These are phyloP conservation scores for Andrographis paniculata DNA, from an alignment of 305 asterid genomes.

Conservation along the genomic window DNA sequence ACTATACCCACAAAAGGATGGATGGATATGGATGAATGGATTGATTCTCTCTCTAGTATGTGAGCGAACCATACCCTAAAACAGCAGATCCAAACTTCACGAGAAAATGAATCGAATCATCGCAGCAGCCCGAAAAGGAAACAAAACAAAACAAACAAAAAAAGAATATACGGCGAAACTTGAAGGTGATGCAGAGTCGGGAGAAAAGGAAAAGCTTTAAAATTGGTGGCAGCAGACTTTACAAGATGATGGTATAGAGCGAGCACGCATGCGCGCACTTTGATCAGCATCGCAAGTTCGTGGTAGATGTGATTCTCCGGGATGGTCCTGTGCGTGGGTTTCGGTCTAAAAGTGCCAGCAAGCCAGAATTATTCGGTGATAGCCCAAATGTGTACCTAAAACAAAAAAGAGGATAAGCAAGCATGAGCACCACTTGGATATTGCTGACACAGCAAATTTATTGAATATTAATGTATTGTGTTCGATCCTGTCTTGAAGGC, in stretches of 20 bases:
- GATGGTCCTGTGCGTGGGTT: slow-evolving; percentile 51
- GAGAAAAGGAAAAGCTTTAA: neutral
- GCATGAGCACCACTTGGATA: neutral
- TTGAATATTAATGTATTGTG: too few species aligned
- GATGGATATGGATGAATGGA: too few species aligned
- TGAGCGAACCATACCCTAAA: too few species aligned
- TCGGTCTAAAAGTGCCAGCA: slow-evolving; percentile 70
- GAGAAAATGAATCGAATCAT: too few species aligned
- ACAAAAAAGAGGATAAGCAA: slow-evolving; percentile 11
- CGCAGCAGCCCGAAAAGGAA: too few species aligned
- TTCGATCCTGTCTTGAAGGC: too few species aligned
- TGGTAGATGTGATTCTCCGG: slow-evolving; percentile 46
- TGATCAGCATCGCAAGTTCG: slow-evolving; percentile 24
- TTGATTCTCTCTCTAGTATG: too few species aligned
- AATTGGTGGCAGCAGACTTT: neutral
- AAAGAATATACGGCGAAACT: neutral
- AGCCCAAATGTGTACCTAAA: slow-evolving; percentile 75
- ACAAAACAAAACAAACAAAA: too few species aligned
- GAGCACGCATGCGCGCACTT: neutral
- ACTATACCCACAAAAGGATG: too few species aligned
- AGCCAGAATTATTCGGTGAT: slow-evolving; percentile 57
- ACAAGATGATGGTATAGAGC: neutral
- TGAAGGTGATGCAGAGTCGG: neutral
- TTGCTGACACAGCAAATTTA: too few species aligned
- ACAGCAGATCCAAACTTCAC: too few species aligned